phyloP scores from a whole-genome alignment of 2,329 filamentous ascomycete species.

The Claviceps sp. region DNA sequence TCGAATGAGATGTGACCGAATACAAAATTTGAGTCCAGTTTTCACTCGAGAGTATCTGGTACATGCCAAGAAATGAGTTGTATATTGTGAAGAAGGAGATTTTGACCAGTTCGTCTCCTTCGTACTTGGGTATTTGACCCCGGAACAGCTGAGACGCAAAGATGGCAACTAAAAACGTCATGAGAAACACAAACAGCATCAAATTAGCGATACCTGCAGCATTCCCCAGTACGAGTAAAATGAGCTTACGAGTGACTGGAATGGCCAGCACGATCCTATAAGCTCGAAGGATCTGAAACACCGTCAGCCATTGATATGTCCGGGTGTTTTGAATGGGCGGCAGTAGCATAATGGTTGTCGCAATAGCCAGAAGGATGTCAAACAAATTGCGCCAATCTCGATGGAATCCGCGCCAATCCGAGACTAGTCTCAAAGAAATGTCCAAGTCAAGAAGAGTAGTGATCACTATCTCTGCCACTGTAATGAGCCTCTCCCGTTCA shows the following conservation, averaged over 20 bases:
- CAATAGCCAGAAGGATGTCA: slow-evolving; percentile 66
- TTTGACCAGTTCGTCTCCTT: slow-evolving; percentile 45
- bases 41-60: slow-evolving; percentile 89
- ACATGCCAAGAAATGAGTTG: slow-evolving; percentile 96
- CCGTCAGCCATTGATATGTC: slow-evolving; percentile 74
- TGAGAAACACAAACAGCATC: slow-evolving; percentile 90
- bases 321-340: slow-evolving; percentile 64
- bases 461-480: slow-evolving; percentile 58
- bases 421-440: slow-evolving; percentile 63
- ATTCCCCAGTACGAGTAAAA: slow-evolving; percentile 80
- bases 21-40: slow-evolving; percentile 90
- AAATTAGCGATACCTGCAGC: slow-evolving; percentile 84
- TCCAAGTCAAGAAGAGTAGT: slow-evolving; percentile 71
- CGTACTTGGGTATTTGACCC: slow-evolving; percentile 59
- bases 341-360: slow-evolving; percentile 75
- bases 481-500: slow-evolving; percentile 49
- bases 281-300: slow-evolving; percentile 85
- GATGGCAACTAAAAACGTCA: slow-evolving; percentile 87
- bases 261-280: slow-evolving; percentile 88
- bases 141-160: slow-evolving; percentile 89
- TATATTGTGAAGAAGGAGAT: slow-evolving; percentile 83
- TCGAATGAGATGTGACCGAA: slow-evolving; percentile 58
- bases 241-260: slow-evolving; percentile 73
- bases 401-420: slow-evolving; percentile 74
- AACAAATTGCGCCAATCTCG: slow-evolving; percentile 61